phyloP scores from a whole-genome alignment of 148 eudicot genomes.

The Talinum fruticosum region DNA sequence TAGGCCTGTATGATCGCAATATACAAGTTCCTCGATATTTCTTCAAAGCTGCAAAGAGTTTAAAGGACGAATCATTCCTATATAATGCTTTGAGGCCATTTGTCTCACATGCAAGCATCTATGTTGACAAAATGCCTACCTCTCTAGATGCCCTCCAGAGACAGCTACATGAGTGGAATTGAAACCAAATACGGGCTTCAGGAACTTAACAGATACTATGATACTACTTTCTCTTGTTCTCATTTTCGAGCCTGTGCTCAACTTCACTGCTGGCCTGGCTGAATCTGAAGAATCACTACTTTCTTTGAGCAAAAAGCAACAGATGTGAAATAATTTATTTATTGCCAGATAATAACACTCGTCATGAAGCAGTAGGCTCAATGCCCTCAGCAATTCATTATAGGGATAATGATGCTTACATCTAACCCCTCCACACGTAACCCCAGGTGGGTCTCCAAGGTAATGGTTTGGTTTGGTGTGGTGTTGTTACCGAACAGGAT shows the following conservation, averaged over 20 bases:
- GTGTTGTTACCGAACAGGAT: background rate
- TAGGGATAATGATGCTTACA: background rate
- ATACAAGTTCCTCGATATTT: slow-evolving; percentile 45
- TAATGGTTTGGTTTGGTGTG: background rate
- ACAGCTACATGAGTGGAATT: slow-evolving; percentile 68
- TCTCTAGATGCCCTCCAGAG: slow-evolving; percentile 60
- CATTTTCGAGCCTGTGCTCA: slow-evolving; percentile 62
- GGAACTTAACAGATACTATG: slow-evolving; percentile 55
- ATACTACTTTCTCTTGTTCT: slow-evolving; percentile 59
- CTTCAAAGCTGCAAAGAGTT: slow-evolving; percentile 50
- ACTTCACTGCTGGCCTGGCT: slow-evolving; percentile 62
- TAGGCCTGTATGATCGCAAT: slow-evolving; percentile 40
- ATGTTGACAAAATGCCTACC: slow-evolving; percentile 30
- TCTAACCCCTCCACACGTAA: background rate
- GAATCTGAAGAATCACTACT: slow-evolving; percentile 52
- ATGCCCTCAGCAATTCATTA: background rate
- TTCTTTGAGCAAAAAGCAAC: slow-evolving; percentile 5
- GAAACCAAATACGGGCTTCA: slow-evolving; percentile 86
- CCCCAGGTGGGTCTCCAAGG: background rate
- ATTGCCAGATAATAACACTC: too few species aligned
- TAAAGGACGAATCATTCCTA: background rate
- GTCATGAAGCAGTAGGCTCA: too few species aligned
- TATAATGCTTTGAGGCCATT: background rate
- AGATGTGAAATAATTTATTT: background rate
- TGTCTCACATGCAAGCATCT: background rate